Percentiles rank a stretch among this genome's conserved stretches.
Conservation (phyloP, 2,329 filamentous ascomycete genomes). For the Cytospora leucostoma region DNA sequence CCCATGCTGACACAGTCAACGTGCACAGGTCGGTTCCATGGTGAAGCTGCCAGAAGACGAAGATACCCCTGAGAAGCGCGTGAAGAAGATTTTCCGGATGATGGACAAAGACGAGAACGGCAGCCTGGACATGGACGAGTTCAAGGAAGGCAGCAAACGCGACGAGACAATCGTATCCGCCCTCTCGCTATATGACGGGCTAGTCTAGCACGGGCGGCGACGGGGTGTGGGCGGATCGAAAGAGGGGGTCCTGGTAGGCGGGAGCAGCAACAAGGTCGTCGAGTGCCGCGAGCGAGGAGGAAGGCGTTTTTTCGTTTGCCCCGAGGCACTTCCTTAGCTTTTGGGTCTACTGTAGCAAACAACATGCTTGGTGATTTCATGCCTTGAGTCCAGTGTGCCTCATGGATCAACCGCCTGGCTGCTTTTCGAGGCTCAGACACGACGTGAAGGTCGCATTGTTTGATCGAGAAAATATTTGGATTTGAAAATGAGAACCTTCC, state of each 20-base stretch:
- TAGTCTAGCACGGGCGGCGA: conserved; percentile 62
- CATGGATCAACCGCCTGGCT: neutral
- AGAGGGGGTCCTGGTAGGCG: too few species aligned
- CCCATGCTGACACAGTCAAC: conserved; percentile 6
- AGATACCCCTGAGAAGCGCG: conserved; percentile 97
- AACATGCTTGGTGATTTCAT: conserved; percentile 18
- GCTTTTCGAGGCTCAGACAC: too few species aligned
- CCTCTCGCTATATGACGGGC: conserved; percentile 90
- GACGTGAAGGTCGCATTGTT: too few species aligned
- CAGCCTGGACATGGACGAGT: conserved; percentile 93
- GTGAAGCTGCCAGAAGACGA: conserved; percentile 98
- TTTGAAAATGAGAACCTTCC: neutral
- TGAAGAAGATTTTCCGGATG: conserved; percentile 98
- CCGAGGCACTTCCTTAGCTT: conserved; percentile 16
- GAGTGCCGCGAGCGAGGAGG: conserved; percentile 6
- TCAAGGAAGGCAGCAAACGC: conserved; percentile 98
- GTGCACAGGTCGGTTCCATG: conserved; percentile 87
- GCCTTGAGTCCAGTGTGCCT: neutral
- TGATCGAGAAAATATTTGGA: neutral
- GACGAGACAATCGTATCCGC: conserved; percentile 99
- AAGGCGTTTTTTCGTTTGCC: conserved; percentile 11
- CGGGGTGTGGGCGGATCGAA: neutral
- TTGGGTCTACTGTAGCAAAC: conserved; percentile 23
- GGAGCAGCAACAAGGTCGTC: neutral
- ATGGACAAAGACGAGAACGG: conserved; percentile 99